These are phyloP conservation scores for Cystoderma amianthinum DNA, from an alignment of 768 basidiomycete species.

Conservation along the genomic window DNA sequence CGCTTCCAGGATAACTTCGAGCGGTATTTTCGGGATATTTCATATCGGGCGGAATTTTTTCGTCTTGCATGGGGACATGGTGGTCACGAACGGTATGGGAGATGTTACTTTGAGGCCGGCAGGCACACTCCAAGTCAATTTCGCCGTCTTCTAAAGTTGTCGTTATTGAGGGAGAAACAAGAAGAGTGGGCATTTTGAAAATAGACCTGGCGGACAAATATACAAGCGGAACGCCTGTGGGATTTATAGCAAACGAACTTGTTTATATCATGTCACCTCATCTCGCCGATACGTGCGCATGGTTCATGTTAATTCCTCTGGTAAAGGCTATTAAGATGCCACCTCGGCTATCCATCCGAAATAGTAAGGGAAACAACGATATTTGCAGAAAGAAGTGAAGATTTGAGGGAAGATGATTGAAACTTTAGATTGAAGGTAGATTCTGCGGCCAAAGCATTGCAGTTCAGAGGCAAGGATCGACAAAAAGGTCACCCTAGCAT, in stretches of 20 bases:
- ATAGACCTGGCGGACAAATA: not conserved
- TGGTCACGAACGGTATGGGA: not conserved
- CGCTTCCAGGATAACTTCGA: constrained; percentile 33
- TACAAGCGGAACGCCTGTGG: not conserved
- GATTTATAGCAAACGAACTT: not conserved
- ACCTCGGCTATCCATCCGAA: constrained; percentile 1
- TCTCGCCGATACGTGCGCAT: too few species aligned
- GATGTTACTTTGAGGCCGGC: constrained; percentile 4
- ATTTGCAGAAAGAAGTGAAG: constrained; percentile 1
- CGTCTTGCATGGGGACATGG: constrained; percentile 1
- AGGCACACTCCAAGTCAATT: not conserved
- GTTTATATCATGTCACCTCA: not conserved
- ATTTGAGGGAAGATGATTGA: not conserved
- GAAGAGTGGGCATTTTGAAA: not conserved
- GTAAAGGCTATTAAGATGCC: constrained; percentile 14
- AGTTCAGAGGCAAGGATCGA: not conserved
- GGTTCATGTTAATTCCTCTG: constrained; percentile 6
- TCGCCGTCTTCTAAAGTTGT: not conserved
- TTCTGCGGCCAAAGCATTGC: not conserved
- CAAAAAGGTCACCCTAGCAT: too few species aligned
- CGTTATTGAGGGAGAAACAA: not conserved
- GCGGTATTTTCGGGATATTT: not conserved
- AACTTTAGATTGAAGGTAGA: not conserved
- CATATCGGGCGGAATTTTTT: not conserved
- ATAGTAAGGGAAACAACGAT: constrained; percentile 6